Conservation (phyloP, 2,329 filamentous ascomycete genomes). For the Cladobotryum mycophilum region DNA sequence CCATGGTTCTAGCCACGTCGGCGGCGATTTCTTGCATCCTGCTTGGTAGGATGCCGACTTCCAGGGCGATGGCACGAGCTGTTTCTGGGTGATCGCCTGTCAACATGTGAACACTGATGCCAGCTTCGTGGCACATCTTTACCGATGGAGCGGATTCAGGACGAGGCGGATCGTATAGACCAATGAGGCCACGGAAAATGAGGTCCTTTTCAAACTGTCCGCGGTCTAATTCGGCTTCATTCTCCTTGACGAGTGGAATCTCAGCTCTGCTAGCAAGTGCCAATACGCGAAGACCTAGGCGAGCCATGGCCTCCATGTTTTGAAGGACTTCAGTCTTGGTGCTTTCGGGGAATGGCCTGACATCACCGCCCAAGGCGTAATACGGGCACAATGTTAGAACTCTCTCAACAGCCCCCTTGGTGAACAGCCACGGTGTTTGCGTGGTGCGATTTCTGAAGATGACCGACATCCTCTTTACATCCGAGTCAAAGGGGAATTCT, state of each 20-base stretch:
- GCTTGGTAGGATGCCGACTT: constrained; percentile 55
- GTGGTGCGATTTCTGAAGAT: constrained; percentile 46
- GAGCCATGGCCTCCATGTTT: constrained; percentile 63
- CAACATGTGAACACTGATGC: constrained; percentile 62
- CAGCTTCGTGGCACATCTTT: constrained; percentile 51
- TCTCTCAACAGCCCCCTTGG: constrained; percentile 64
- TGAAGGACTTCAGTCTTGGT: constrained; percentile 51
- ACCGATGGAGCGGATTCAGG: constrained; percentile 58
- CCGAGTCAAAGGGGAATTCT: constrained; percentile 69
- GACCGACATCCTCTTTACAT: constrained; percentile 71
- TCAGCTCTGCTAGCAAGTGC: constrained; percentile 52
- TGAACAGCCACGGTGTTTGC: constrained; percentile 45
- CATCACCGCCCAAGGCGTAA: constrained; percentile 39
- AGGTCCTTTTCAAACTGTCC: constrained; percentile 54
- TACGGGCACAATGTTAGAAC: constrained; percentile 57
- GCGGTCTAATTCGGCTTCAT: constrained; percentile 42
- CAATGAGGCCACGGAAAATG: constrained; percentile 61
- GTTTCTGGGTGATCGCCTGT: constrained; percentile 63
- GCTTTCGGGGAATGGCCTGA: constrained; percentile 43
- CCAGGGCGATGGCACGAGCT: constrained; percentile 55
- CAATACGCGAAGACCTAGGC: constrained; percentile 62
- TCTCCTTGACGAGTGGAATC: constrained; percentile 27
- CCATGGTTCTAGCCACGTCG: constrained; percentile 53
- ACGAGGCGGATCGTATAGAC: constrained; percentile 67
- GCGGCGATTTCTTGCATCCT: constrained; percentile 44